A percentile compares a stretch with the other conserved stretches of the same genome.
Evolutionary conservation across 2,329 filamentous ascomycete species (phyloP).

Genomic region (Phaeosphaeria sp.): DNA sequence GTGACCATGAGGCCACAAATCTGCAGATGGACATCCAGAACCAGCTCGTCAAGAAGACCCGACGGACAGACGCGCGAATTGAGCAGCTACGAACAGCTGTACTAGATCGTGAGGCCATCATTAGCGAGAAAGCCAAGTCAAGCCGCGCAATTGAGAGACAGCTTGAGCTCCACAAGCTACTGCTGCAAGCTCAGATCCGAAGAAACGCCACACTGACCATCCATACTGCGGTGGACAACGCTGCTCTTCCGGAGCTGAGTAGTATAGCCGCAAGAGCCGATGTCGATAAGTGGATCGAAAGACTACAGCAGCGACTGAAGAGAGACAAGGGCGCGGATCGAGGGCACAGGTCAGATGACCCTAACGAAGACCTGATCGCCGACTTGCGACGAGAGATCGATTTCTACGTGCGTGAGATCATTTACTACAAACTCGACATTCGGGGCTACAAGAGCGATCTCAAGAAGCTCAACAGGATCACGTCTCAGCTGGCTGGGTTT

Average conservation of each 20-base stretch:
- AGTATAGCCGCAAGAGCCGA: conserved; percentile 40
- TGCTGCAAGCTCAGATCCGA: conserved; percentile 51
- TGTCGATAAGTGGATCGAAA: conserved; percentile 44
- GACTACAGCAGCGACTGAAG: conserved; percentile 41
- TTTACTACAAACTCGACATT: conserved; percentile 58
- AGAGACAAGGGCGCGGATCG: conserved; percentile 25
- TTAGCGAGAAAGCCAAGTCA: conserved; percentile 40
- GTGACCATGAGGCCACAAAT: conserved; percentile 29
- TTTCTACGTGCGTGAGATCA: conserved; percentile 56
- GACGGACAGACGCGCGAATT: conserved; percentile 35
- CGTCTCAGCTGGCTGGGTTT: conserved; percentile 29
- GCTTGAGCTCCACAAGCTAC: conserved; percentile 48
- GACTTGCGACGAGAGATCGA: conserved; percentile 50
- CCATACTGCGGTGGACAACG: conserved; percentile 22
- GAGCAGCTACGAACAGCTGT: conserved; percentile 37
- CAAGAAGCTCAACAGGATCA: conserved; percentile 42
- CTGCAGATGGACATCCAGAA: conserved; percentile 38
- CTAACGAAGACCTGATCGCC: conserved; percentile 25
- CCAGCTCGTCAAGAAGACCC: conserved; percentile 35
- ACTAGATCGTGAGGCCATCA: conserved; percentile 39
- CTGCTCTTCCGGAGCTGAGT: conserved; percentile 38
- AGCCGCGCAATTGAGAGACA: conserved; percentile 42
- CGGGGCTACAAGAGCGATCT: conserved; percentile 54
- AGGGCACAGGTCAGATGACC: conserved; percentile 1
- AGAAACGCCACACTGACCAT: conserved; percentile 42